phyloP scores from a whole-genome alignment of 2,329 filamentous ascomycete species.

The Cryphonectria parasitica region DNA sequence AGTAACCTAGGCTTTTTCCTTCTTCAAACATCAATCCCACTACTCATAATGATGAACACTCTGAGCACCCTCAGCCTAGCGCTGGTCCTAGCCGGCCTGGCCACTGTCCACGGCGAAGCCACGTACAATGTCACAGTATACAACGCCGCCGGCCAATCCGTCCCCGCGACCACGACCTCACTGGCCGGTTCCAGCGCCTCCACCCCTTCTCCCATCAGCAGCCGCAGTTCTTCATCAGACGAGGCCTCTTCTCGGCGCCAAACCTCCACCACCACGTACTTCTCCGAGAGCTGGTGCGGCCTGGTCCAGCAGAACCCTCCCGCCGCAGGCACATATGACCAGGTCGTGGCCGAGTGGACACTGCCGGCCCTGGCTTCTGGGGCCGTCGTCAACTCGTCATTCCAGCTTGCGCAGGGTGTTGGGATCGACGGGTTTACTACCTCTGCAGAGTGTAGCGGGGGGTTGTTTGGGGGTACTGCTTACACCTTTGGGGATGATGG shows the following conservation, averaged over 20 bases:
- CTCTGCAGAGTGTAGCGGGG: neutral
- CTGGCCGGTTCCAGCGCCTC: conserved; percentile 1
- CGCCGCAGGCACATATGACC: neutral
- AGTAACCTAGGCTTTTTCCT: neutral
- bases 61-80: neutral
- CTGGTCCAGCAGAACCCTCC: neutral
- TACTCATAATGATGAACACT: neutral
- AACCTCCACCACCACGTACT: neutral
- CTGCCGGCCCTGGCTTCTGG: neutral
- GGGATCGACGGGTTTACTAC: neutral
- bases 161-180: neutral
- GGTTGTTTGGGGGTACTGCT: neutral
- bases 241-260: neutral
- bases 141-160: neutral
- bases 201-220: neutral
- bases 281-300: neutral
- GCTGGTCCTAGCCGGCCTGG: neutral
- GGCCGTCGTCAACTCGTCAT: neutral
- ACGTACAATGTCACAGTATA: neutral
- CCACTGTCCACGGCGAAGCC: neutral
- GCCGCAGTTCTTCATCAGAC: too few species aligned
- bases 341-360: neutral
- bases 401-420: neutral
- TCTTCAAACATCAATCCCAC: too few species aligned
- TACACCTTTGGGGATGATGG: neutral